Evolutionary conservation across 192 early-diverging fungal species (phyloP).

Genomic region (Coemansia guatemalensis): DNA sequence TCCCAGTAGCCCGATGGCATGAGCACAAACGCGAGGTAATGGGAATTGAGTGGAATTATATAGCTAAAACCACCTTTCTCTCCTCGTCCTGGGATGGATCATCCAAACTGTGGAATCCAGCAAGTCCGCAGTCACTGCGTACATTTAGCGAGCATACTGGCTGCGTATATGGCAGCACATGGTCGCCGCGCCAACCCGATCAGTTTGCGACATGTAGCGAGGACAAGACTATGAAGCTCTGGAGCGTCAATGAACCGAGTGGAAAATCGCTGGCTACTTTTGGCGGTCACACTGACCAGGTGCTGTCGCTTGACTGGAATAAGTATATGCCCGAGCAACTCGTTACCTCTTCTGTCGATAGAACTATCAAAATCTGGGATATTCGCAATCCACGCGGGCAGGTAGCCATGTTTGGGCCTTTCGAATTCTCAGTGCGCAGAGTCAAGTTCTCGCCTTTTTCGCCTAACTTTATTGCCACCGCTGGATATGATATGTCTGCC

Average conservation of each 20-base stretch:
- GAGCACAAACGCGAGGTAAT: constrained; percentile 96
- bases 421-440: constrained; percentile 90
- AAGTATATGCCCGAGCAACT: constrained; percentile 85
- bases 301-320: constrained; percentile 95
- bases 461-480: constrained; percentile 76
- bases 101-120: constrained; percentile 95
- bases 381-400: constrained; percentile 73
- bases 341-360: constrained; percentile 90
- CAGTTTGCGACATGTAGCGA: constrained; percentile 89
- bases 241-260: constrained; percentile 78
- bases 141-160: constrained; percentile 89
- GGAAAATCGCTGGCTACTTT: constrained; percentile 61
- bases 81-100: constrained; percentile 95
- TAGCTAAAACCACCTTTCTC: constrained; percentile 83
- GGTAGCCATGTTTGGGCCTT: constrained; percentile 72
- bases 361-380: constrained; percentile 91
- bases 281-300: constrained; percentile 81
- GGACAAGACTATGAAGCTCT: constrained; percentile 87
- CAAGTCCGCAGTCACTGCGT: constrained; percentile 67
- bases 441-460: constrained; percentile 93
- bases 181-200: constrained; percentile 77
- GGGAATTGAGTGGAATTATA: constrained; percentile 92
- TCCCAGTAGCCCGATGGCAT: constrained; percentile 84
- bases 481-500: constrained; percentile 95
- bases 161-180: constrained; percentile 89